Evolutionary conservation across 805 yeast species (phyloP).

Genomic region (Yarrowia divulgata): DNA sequence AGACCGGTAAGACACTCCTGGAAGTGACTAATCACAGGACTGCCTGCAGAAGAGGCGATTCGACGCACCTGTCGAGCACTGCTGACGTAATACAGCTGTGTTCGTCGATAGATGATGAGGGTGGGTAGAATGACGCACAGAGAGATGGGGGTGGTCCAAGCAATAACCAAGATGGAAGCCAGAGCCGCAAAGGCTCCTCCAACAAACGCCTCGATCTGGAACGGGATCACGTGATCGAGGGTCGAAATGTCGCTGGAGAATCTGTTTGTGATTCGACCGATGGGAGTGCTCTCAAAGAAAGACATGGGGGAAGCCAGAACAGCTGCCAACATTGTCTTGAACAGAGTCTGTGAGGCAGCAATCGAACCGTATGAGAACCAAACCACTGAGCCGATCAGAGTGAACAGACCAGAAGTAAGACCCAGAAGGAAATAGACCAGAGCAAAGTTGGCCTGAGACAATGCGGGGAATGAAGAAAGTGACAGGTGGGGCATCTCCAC

Average conservation of each 20-base stretch:
- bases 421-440: slow-evolving; percentile 74
- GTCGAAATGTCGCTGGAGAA: slow-evolving; percentile 89
- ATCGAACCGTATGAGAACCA: slow-evolving; percentile 57
- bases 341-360: slow-evolving; percentile 54
- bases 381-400: slow-evolving; percentile 62
- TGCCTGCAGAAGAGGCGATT: slow-evolving; percentile 67
- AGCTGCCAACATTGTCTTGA: slow-evolving; percentile 71
- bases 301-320: slow-evolving; percentile 92
- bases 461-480: slow-evolving; percentile 14
- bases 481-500: background rate
- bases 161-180: slow-evolving; percentile 79
- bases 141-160: slow-evolving; percentile 88
- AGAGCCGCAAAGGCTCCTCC: slow-evolving; percentile 49
- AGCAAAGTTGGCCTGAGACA: slow-evolving; percentile 64
- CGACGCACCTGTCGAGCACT: slow-evolving; percentile 82
- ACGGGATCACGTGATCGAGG: slow-evolving; percentile 72
- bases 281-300: slow-evolving; percentile 93
- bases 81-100: slow-evolving; percentile 71
- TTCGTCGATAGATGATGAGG: slow-evolving; percentile 66
- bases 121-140: slow-evolving; percentile 73
- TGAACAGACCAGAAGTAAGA: slow-evolving; percentile 54
- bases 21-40: slow-evolving; percentile 82
- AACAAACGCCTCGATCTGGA: slow-evolving; percentile 51
- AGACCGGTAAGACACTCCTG: slow-evolving; percentile 83
- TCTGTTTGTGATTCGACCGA: slow-evolving; percentile 88